phyloP scores from a whole-genome alignment of 1,284 basidiomycete genomes.

The Ustilago loliicola region DNA sequence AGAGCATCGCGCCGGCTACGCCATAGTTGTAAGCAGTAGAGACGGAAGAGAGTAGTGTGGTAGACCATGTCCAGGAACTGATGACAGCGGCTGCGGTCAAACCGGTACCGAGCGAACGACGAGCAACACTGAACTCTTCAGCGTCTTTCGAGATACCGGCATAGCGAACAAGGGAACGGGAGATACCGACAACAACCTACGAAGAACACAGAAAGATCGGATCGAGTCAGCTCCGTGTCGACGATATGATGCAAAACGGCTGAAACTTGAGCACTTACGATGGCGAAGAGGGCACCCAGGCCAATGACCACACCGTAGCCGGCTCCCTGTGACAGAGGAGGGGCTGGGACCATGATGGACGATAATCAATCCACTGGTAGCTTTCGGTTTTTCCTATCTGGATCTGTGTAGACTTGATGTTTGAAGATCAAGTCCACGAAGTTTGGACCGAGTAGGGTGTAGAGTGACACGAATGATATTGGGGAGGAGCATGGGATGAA shows the following conservation, averaged over 20 bases:
- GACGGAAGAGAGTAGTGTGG: slow-evolving; percentile 58
- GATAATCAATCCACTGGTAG: not conserved
- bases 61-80: slow-evolving; percentile 64
- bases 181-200: slow-evolving; percentile 55
- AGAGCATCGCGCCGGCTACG: slow-evolving; percentile 61
- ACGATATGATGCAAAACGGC: not conserved
- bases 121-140: slow-evolving; percentile 59
- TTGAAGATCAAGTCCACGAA: not conserved
- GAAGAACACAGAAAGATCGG: not conserved
- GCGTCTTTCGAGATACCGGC: slow-evolving; percentile 49
- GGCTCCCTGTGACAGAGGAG: slow-evolving; percentile 63
- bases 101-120: slow-evolving; percentile 60
- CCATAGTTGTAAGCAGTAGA: slow-evolving; percentile 65
- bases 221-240: too few species aligned
- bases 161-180: slow-evolving; percentile 49
- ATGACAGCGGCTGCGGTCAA: slow-evolving; percentile 63
- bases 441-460: not conserved
- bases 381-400: not conserved
- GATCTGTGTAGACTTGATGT: not conserved
- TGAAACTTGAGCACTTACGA: slow-evolving; percentile 30
- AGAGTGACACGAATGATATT: not conserved
- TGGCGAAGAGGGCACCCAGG: slow-evolving; percentile 64
- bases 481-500: not conserved
- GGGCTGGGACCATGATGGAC: slow-evolving; percentile 22
- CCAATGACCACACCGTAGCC: slow-evolving; percentile 69